Evolutionary conservation across 1,284 basidiomycete species (phyloP).

Genomic region (Ceratobasidium sp.): DNA sequence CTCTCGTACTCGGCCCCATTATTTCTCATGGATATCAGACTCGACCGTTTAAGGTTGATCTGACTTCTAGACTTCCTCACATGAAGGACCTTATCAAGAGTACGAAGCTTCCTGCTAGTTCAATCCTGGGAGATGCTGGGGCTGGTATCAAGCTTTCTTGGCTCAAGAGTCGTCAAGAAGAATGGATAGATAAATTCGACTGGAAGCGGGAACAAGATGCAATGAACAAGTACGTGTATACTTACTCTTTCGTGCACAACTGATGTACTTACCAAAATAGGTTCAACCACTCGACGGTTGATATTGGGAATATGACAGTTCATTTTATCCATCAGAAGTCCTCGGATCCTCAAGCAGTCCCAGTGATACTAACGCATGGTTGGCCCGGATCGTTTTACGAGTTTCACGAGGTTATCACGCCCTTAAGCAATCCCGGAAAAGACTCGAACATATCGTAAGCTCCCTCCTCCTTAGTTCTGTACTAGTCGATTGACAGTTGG

Average conservation of each 20-base stretch:
- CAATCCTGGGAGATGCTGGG: background rate
- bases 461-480: no score
- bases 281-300: conserved; percentile 37
- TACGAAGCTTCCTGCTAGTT: conserved; percentile 41
- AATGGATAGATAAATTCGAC: background rate
- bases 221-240: conserved; percentile 17
- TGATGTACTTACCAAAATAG: background rate
- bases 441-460: conserved; percentile 22
- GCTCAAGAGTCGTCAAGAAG: conserved; percentile 3
- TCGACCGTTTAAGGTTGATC: background rate
- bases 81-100: background rate
- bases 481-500: no score
- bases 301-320: conserved; percentile 39
- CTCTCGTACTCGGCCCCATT: no score
- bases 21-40: no score
- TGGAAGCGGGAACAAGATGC: background rate
- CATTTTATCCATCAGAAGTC: conserved; percentile 41
- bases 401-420: conserved; percentile 37
- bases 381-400: conserved; percentile 42
- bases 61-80: background rate
- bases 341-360: conserved; percentile 21
- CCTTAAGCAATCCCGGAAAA: conserved; percentile 11
- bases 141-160: background rate
- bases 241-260: background rate
- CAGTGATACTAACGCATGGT: conserved; percentile 40